phyloP scores from a whole-genome alignment of 2,329 filamentous ascomycete species.

The Ilyonectria robusta region DNA sequence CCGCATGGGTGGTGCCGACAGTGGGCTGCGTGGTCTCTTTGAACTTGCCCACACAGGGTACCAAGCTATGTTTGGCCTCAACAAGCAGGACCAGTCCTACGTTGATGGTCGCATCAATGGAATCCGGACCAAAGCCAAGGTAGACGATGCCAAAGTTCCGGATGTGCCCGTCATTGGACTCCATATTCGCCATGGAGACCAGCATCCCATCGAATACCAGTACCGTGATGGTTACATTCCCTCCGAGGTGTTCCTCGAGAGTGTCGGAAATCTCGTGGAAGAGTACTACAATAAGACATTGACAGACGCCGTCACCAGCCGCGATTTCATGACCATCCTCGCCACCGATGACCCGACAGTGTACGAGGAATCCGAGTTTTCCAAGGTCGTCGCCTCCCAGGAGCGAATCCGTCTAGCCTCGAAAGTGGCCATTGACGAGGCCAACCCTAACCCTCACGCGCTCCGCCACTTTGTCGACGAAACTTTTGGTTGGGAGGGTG shows the following conservation, averaged over 20 bases:
- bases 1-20: slow-evolving; percentile 41
- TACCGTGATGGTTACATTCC: slow-evolving; percentile 86
- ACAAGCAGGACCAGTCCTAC: slow-evolving; percentile 75
- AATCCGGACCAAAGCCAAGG: slow-evolving; percentile 64
- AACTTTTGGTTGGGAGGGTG: slow-evolving; percentile 88
- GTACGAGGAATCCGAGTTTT: slow-evolving; percentile 76
- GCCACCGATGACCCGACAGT: slow-evolving; percentile 88
- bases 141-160: slow-evolving; percentile 58
- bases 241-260: slow-evolving; percentile 75
- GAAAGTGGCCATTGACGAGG: slow-evolving; percentile 64
- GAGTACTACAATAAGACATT: slow-evolving; percentile 60
- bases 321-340: slow-evolving; percentile 69
- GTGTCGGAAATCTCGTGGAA: slow-evolving; percentile 69
- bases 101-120: slow-evolving; percentile 71
- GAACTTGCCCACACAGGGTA: slow-evolving; percentile 79
- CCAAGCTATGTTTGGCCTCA: slow-evolving; percentile 80
- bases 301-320: slow-evolving; percentile 54
- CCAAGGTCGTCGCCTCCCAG: slow-evolving; percentile 73
- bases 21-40: slow-evolving; percentile 70
- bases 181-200: slow-evolving; percentile 86
- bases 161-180: slow-evolving; percentile 70
- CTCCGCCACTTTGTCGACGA: slow-evolving; percentile 81
- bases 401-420: slow-evolving; percentile 82
- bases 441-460: slow-evolving; percentile 60
- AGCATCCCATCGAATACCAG: slow-evolving; percentile 82